Evolutionary conservation across 2,329 filamentous ascomycete species (phyloP).

Genomic region (Fusarium avenaceum): DNA sequence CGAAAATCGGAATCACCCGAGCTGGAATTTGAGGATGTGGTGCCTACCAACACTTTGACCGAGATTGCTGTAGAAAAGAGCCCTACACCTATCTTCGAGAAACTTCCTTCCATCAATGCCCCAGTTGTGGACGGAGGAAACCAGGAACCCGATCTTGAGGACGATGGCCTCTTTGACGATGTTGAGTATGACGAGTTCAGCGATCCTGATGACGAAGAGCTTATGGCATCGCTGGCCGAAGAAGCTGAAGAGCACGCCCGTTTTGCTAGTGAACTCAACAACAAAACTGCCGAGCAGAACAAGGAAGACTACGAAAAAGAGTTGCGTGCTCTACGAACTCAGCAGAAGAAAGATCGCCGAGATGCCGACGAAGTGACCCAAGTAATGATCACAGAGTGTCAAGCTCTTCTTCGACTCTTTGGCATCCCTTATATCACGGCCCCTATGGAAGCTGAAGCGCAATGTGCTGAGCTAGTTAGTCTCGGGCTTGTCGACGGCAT

Average conservation of each 20-base stretch:
- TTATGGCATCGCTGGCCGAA: slow-evolving; percentile 85
- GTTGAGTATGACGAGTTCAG: slow-evolving; percentile 82
- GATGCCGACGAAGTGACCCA: slow-evolving; percentile 98
- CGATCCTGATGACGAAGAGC: slow-evolving; percentile 91
- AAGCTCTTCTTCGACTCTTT: slow-evolving; percentile 89
- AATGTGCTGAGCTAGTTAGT: slow-evolving; percentile 90
- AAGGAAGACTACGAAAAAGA: slow-evolving; percentile 87
- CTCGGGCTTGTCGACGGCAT: slow-evolving; percentile 95
- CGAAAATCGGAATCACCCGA: slow-evolving; percentile 54
- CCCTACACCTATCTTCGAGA: slow-evolving; percentile 33
- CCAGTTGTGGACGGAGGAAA: neutral
- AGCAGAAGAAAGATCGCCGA: slow-evolving; percentile 95
- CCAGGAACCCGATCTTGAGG: slow-evolving; percentile 45
- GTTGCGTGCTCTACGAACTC: slow-evolving; percentile 85
- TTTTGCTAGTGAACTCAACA: slow-evolving; percentile 89
- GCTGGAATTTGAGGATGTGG: slow-evolving; percentile 56
- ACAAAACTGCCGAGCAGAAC: slow-evolving; percentile 77
- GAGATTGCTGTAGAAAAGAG: slow-evolving; percentile 23
- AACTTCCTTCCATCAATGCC: slow-evolving; percentile 18
- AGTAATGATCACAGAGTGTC: slow-evolving; percentile 95
- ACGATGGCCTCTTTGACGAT: slow-evolving; percentile 61
- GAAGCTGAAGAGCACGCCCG: slow-evolving; percentile 95
- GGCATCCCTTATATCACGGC: slow-evolving; percentile 97
- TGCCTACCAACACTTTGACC: slow-evolving; percentile 40
- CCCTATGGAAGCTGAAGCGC: slow-evolving; percentile 98